Conservation (phyloP, 2,329 filamentous ascomycete species). For the Trichoderma oligosporum region DNA sequence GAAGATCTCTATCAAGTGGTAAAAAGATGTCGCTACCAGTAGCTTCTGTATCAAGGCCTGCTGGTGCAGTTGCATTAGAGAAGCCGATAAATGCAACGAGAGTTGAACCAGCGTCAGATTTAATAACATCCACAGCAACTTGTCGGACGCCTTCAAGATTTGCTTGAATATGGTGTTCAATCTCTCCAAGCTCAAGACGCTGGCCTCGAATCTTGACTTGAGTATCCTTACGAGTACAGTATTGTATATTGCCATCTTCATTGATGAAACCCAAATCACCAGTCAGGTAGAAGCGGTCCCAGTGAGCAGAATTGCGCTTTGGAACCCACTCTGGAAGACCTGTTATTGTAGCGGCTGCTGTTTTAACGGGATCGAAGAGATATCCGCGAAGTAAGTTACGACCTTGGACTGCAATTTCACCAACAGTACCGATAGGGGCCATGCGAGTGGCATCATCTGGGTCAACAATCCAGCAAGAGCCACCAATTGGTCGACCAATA, state of each 20-base stretch:
- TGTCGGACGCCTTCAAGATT: constrained; percentile 5
- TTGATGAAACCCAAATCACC: constrained; percentile 22
- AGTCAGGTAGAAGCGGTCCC: constrained; percentile 20
- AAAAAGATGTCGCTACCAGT: not conserved
- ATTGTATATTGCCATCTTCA: constrained; percentile 22
- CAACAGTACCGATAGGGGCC: constrained; percentile 12
- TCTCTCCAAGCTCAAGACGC: constrained; percentile 24
- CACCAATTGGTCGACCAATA: constrained; percentile 11
- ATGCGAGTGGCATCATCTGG: not conserved
- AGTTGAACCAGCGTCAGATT: not conserved
- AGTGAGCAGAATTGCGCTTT: not conserved
- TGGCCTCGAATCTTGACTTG: constrained; percentile 26
- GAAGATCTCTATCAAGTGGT: not conserved
- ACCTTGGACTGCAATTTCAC: constrained; percentile 13
- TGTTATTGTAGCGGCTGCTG: not conserved
- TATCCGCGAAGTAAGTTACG: constrained; percentile 10
- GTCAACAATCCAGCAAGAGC: constrained; percentile 8
- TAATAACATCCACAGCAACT: constrained; percentile 17
- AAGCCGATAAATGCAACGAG: constrained; percentile 12
- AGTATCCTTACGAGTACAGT: constrained; percentile 23
- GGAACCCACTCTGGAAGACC: constrained; percentile 8
- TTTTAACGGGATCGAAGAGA: constrained; percentile 4
- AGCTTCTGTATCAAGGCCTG: not conserved
- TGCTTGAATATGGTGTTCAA: constrained; percentile 19
- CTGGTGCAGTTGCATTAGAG: not conserved